Conservation (phyloP, 306 rosid species). For the Urtica urens region DNA sequence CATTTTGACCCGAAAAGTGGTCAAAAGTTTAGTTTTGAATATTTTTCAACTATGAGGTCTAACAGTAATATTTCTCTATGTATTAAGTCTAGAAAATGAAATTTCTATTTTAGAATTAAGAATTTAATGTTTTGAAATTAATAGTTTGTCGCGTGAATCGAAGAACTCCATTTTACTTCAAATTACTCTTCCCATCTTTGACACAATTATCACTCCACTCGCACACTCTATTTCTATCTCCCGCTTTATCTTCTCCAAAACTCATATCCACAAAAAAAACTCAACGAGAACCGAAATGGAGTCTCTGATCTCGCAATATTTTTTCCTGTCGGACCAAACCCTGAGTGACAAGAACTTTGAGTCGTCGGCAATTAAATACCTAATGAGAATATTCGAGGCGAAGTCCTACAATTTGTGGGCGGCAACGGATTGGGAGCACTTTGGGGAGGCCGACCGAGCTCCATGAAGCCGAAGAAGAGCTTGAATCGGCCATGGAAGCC, state of each 20-base stretch:
- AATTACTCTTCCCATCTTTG: no score
- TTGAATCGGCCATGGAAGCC: conserved; percentile 66
- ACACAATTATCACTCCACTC: no score
- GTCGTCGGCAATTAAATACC: conserved; percentile 62
- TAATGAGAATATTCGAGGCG: conserved; percentile 74
- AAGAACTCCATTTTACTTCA: no score
- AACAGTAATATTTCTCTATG: no score
- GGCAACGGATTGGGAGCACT: conserved; percentile 50
- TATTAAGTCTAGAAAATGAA: no score
- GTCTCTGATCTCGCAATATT: conserved; percentile 59
- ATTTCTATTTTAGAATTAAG: no score
- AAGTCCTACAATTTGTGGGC: conserved; percentile 96
- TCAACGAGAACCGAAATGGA: conserved; percentile 40
- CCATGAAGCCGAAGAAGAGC: conserved; percentile 53
- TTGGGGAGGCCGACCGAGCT: conserved; percentile 30
- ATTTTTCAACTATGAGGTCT: no score
- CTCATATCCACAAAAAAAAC: neutral
- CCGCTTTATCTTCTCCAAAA: neutral
- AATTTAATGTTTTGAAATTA: no score
- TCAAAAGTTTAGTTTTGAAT: no score
- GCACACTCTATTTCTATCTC: neutral
- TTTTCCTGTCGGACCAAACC: conserved; percentile 59
- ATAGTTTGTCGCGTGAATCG: no score
- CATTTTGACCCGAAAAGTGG: no score
- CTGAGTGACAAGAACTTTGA: conserved; percentile 68